These are phyloP conservation scores for Teunomyces stri DNA, from an alignment of 805 yeast species.

Conservation along the genomic window DNA sequence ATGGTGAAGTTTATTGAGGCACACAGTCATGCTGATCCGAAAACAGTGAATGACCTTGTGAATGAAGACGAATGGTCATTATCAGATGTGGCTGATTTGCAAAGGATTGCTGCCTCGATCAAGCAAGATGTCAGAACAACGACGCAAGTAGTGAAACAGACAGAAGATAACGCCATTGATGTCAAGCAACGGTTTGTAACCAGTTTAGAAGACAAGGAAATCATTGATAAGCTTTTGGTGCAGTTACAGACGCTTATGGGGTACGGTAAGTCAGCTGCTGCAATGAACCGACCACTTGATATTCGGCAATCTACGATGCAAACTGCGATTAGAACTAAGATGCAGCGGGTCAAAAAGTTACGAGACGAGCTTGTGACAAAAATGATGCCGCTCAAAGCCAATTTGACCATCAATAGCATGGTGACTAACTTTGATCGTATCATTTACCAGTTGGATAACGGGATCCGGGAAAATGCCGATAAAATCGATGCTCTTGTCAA, in stretches of 20 bases:
- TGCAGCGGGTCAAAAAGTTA: constrained; percentile 19
- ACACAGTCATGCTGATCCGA: neutral
- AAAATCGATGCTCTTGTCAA: constrained; percentile 12
- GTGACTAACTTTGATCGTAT: constrained; percentile 27
- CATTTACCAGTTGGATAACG: constrained; percentile 25
- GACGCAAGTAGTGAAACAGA: constrained; percentile 3
- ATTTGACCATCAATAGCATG: constrained; percentile 13
- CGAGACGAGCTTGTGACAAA: constrained; percentile 22
- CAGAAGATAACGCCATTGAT: constrained; percentile 6
- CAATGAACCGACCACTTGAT: constrained; percentile 29
- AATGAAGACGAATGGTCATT: constrained; percentile 15
- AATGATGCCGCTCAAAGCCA: constrained; percentile 36
- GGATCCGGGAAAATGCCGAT: constrained; percentile 13
- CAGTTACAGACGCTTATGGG: constrained; percentile 21
- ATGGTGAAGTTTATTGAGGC: constrained; percentile 13
- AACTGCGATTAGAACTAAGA: constrained; percentile 24
- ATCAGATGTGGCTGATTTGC: constrained; percentile 14
- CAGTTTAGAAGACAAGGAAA: constrained; percentile 10
- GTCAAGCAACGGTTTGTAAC: constrained; percentile 6
- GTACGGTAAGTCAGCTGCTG: constrained; percentile 8
- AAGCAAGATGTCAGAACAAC: neutral
- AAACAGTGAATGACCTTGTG: neutral
- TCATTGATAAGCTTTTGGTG: constrained; percentile 25
- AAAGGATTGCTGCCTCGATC: neutral
- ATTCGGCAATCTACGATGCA: constrained; percentile 25